These are phyloP conservation scores for Candida piceae DNA, from an alignment of 805 yeast species.

Conservation along the genomic window DNA sequence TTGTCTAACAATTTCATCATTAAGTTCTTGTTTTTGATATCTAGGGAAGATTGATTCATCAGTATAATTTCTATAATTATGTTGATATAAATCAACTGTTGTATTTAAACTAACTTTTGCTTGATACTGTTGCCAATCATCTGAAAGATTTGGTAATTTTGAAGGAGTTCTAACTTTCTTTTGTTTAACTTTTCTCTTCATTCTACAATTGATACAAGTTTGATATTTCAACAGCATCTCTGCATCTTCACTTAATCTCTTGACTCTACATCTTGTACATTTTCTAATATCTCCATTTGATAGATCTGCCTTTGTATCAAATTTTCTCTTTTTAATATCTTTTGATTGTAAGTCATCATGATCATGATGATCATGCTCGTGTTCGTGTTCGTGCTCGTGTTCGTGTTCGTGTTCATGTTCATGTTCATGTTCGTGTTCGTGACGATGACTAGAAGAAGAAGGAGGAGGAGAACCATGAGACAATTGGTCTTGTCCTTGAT, in stretches of 20 bases:
- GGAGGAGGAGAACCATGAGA: neutral
- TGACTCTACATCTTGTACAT: conserved; percentile 41
- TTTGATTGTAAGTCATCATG: conserved; percentile 7
- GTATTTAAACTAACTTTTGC: conserved; percentile 32
- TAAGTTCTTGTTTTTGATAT: conserved; percentile 28
- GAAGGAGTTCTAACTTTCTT: conserved; percentile 25
- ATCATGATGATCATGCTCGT: neutral
- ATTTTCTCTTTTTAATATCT: conserved; percentile 1
- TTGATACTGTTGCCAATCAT: conserved; percentile 31
- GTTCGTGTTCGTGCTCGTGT: neutral
- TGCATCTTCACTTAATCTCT: conserved; percentile 29
- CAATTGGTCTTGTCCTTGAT: conserved; percentile 6
- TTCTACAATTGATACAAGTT: conserved; percentile 38
- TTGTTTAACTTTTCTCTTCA: conserved; percentile 33
- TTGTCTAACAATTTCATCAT: conserved; percentile 28
- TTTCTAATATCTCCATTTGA: conserved; percentile 26
- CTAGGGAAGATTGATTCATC: conserved; percentile 31
- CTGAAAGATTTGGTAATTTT: conserved; percentile 31
- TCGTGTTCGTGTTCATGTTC: neutral
- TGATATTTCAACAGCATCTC: conserved; percentile 34
- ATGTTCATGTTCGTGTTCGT: neutral
- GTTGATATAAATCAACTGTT: conserved; percentile 32
- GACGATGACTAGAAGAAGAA: neutral
- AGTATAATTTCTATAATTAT: conserved; percentile 30
- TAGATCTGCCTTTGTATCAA: neutral